Percentiles rank a stretch among this genome's conserved stretches.
phyloP scores from a whole-genome alignment of 306 rosid species.

The Crotalaria pallida region DNA sequence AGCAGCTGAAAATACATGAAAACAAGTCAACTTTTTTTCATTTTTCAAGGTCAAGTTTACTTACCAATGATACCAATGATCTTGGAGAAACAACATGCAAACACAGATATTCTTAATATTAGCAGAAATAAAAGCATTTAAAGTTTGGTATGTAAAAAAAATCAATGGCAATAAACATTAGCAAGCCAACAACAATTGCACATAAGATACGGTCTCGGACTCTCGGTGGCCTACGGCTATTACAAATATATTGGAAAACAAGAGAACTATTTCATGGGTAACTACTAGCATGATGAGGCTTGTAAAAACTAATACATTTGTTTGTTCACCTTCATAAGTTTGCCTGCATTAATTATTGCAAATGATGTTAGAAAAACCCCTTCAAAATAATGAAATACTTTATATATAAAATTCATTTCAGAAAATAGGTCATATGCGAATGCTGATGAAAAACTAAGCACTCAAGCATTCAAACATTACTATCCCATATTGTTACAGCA shows the following conservation, averaged over 20 bases:
- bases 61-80: not conserved
- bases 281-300: not conserved
- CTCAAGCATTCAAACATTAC: not conserved
- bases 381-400: not conserved
- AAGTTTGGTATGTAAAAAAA: not conserved
- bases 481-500: not conserved
- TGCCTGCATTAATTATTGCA: not conserved
- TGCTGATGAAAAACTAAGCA: not conserved
- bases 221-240: not conserved
- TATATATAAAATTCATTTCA: not conserved
- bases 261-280: not conserved
- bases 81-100: not conserved
- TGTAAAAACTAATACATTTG: not conserved
- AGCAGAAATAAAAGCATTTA: not conserved
- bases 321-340: conserved; percentile 15
- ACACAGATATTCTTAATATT: not conserved
- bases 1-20: not conserved
- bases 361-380: not conserved
- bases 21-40: not conserved
- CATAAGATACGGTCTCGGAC: not conserved
- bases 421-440: not conserved
- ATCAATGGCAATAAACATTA: not conserved
- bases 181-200: not conserved
- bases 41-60: not conserved
- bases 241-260: conserved; percentile 4